A percentile compares a stretch with the other conserved stretches of the same genome.
Evolutionary conservation across 2,329 filamentous ascomycete genomes (phyloP).

Genomic region (Phialophora tarda): DNA sequence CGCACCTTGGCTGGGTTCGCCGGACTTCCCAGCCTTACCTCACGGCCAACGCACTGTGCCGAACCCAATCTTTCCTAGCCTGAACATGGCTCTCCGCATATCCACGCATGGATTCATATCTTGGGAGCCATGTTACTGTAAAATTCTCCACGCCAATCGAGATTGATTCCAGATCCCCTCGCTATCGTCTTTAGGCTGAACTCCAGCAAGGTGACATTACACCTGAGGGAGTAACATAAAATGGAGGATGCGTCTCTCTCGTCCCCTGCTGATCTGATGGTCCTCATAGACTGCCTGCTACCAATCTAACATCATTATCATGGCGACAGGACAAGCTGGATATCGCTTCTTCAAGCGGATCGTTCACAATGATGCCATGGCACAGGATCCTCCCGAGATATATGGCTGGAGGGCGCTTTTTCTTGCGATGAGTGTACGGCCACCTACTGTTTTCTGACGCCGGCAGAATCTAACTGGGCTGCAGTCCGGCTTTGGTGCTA

Average conservation of each 20-base stretch:
- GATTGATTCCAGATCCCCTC: not conserved
- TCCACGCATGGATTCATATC: not conserved
- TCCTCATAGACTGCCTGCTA: not conserved
- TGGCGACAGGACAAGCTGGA: constrained; percentile 8
- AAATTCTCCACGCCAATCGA: not conserved
- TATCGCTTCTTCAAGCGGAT: constrained; percentile 57
- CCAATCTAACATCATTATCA: not conserved
- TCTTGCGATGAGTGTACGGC: constrained; percentile 62
- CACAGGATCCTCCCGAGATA: constrained; percentile 67
- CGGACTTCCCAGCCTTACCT: not conserved
- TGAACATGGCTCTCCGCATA: not conserved
- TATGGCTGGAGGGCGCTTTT: constrained; percentile 72
- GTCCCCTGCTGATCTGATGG: not conserved
- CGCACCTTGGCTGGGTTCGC: not conserved
- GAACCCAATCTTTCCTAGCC: not conserved
- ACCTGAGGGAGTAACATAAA: constrained; percentile 6
- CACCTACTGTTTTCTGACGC: not conserved
- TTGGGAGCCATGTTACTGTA: not conserved
- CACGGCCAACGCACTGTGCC: not conserved
- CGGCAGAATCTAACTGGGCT: not conserved
- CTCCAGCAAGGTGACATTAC: constrained; percentile 6
- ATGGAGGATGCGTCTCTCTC: not conserved
- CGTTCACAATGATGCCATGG: constrained; percentile 74
- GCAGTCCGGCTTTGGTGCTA: constrained; percentile 69
- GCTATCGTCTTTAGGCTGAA: constrained; percentile 1